phyloP scores from a whole-genome alignment of 2,329 filamentous ascomycete species.

The Talaromyces amestolkiae region DNA sequence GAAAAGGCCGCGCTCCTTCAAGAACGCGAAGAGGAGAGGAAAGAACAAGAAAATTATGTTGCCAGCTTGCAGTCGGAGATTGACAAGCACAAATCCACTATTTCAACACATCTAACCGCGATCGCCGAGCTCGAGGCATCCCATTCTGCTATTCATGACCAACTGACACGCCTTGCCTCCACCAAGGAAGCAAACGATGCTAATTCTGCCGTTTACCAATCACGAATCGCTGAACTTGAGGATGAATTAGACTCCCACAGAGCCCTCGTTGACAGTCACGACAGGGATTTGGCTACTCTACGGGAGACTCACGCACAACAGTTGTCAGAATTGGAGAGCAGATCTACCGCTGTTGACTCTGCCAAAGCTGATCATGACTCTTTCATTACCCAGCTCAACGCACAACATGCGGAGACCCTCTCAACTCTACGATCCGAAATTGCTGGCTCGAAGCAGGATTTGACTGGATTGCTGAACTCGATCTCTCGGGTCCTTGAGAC shows the following conservation, averaged over 20 bases:
- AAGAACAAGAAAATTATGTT: constrained; percentile 60
- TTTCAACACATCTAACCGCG: constrained; percentile 65
- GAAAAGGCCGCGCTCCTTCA: constrained; percentile 44
- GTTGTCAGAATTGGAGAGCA: constrained; percentile 34
- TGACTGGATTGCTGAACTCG: constrained; percentile 63
- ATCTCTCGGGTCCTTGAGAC: constrained; percentile 46
- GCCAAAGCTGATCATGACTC: constrained; percentile 37
- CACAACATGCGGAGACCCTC: constrained; percentile 58
- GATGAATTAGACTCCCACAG: constrained; percentile 58
- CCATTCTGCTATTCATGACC: constrained; percentile 62
- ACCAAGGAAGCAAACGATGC: constrained; percentile 56
- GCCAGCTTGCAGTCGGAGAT: constrained; percentile 69
- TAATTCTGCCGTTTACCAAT: constrained; percentile 45
- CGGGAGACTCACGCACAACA: constrained; percentile 53
- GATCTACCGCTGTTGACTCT: constrained; percentile 10
- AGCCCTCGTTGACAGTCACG: constrained; percentile 30
- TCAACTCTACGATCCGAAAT: constrained; percentile 62
- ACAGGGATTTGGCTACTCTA: constrained; percentile 48
- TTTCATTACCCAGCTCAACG: constrained; percentile 51
- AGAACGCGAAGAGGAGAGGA: constrained; percentile 51
- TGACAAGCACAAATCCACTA: constrained; percentile 73
- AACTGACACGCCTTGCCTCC: constrained; percentile 66
- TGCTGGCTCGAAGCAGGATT: constrained; percentile 62
- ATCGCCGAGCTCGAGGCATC: constrained; percentile 72
- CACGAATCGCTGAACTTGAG: constrained; percentile 55